Evolutionary conservation across 208 protist genomes (phyloP), one percentile per base, ranked within the genome.

Genomic region (Leishmania aethiopica): DNA sequence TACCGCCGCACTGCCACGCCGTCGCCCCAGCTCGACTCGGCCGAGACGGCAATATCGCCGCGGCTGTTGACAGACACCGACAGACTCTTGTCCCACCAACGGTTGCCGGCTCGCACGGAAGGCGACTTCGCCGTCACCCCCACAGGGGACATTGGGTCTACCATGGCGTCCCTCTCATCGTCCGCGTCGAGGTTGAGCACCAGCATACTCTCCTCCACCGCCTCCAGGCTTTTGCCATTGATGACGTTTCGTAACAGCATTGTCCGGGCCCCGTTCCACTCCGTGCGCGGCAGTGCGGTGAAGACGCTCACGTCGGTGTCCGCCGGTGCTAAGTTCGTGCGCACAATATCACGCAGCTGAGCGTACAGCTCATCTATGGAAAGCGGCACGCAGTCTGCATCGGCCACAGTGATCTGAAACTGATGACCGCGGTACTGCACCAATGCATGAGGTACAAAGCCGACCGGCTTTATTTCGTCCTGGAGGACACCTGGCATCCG

Each of bases 81-180:
- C 32, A 98, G 72, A 66, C 92, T 95, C 86, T 98, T 98, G 81
- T 98, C 96, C 92, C 92, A 97, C 96, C 96, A 97, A 11, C 93
- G 91, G 73, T 96, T 96, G 40, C 75, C 83, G 28, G 69, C 35
- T 55, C 76, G 89, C 15, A 85, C 79, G 19, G 85, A 84, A 17
- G 88, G 84, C 73, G 88, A 74, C 51, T 86, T 87, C 28, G 88
- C 75, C 37, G 75, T 79, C 55, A 76, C 80, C 0, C 83, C 84
- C 28, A 81, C 85, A 8, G 84, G 86, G 47, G 87, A 88, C 53
- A 88, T 85, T 45, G 89, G 86, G 70, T 84, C 88, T 45, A 81
- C 53, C 40, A 80, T 73, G n/a, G 67, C 66, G 72, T 90, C 84
- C 28, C 88, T 86, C n/a, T 84, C 84, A 3, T 79, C 78, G 72